These are phyloP conservation scores for Oleoguttula mirabilis DNA, from an alignment of 495 filamentous ascomycete genomes.

Conservation along the genomic window DNA sequence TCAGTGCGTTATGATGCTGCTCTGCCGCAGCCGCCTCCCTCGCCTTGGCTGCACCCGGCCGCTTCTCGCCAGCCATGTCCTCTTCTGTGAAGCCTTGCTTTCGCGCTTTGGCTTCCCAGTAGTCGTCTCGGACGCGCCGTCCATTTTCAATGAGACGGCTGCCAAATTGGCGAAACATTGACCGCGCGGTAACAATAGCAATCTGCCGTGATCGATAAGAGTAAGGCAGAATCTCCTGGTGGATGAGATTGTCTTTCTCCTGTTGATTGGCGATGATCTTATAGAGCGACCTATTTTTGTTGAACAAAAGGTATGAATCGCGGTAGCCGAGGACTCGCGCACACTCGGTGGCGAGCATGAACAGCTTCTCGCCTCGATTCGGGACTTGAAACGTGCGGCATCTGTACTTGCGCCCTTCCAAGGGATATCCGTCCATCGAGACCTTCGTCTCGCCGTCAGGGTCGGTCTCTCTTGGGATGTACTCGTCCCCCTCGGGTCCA, in stretches of 20 bases:
- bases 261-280: conserved; percentile 96
- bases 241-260: conserved; percentile 93
- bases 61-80: conserved; percentile 90
- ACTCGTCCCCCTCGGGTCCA: conserved; percentile 85
- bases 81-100: conserved; percentile 99
- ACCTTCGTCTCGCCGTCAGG: conserved; percentile 92
- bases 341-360: conserved; percentile 98
- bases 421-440: conserved; percentile 62
- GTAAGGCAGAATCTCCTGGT: conserved; percentile 90
- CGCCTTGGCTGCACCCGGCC: conserved; percentile 79
- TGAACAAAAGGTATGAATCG: conserved; percentile 96
- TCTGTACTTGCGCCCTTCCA: conserved; percentile 75
- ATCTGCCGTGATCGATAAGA: conserved; percentile 97
- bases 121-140: conserved; percentile 87
- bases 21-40: conserved; percentile 65
- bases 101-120: conserved; percentile 92
- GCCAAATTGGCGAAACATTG: conserved; percentile 99
- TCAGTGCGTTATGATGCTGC: conserved; percentile 34
- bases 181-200: conserved; percentile 94
- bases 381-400: conserved; percentile 91
- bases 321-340: conserved; percentile 88
- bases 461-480: conserved; percentile 86
- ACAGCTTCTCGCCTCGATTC: conserved; percentile 79
- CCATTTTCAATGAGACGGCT: conserved; percentile 84
- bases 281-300: conserved; percentile 93